Base-by-base conservation (phyloP, 805 yeast genomes). In the Candida cerambycidarum region DNA sequence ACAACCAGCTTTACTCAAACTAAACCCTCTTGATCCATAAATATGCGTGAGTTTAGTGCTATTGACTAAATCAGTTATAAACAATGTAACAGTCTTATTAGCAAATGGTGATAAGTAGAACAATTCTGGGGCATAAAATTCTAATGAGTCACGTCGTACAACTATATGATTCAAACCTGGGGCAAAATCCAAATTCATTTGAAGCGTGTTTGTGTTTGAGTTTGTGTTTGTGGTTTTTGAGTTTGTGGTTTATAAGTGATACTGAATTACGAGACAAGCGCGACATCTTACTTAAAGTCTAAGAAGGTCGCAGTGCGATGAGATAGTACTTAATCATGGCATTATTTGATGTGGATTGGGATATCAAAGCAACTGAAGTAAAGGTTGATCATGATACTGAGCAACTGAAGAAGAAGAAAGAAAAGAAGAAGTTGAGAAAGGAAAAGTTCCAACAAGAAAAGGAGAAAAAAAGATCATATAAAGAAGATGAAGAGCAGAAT, bases 331-430 rank as follows among this genome's bases (percentile, higher is more conserved):
- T n/a, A n/a, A n/a, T 42, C 18, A 83, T 83, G 90, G 76, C 86
- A 24, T 70, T 88, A 48, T 88, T 88, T 57, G 76, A 83, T 58
- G 89, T 85, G 15, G 87, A 81, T 40, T 88, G 96, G 96, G 75
- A 82, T 50, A 58, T 88, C 41, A 78, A 80, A 50, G 65, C 69
- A 44, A 70, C 75, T 33, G 57, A 63, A 32, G 79, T 85, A 11
- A 80, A 75, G 2, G 58, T 67, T 32, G 80, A 76, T 21, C 71
- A 72, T 2, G 47, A 45, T 21, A 21, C 23, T 6, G 8, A 5
- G 3, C 50, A 47, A 2, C 51, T 50, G 18, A 63, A 56, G 47
- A 50, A 55, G 42, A 59, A 52, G 43, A 61, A 54, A 46, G 51
- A 45, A 35, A 52, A 39, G 47, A 43, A 41, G 52, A 40, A 41